Evolutionary conservation across 805 yeast genomes (phyloP), one percentile per base, ranked within the genome.

Genomic region (Myxozyma neotropica): DNA sequence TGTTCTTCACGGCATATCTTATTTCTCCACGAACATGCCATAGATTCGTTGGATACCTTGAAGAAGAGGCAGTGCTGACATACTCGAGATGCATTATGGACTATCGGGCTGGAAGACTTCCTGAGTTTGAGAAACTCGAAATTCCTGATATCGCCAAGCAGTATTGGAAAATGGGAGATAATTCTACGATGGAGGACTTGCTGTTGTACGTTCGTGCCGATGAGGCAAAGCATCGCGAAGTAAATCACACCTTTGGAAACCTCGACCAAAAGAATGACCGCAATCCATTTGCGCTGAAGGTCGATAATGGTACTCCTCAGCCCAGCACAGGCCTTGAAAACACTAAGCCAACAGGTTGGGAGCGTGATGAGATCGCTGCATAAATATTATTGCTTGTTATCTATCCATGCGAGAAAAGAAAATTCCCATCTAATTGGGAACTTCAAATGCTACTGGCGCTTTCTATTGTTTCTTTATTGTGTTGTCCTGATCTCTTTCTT

Each of bases 141-240:
- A 76, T 84, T 26, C 89, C 89, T 1, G 79, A 81, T 50, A 81
- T 86, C 57, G 88, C 91, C 6, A 74, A 77, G 66, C 77, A 78
- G 58, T 86, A 87, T 73, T 86, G 89, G 89, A 78, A 81, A 19
- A 76, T 87, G 75, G 67, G 68, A 43, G 79, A 78, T 31, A 69
- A 82, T 24, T 77, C 86, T 27, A 74, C 82, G 1, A 80, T 86
- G 73, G 76, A 77, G 59, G 89, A 86, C 63, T 77, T 87, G 69
- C 75, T 87, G 48, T 77, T 79, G 59, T 79, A 83, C 65, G 76
- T 87, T 24, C 79, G 91, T 63, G 92, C 92, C 1, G 92, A 86
- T 68, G 92, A 86, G 72, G 86, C 89, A 42, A 86, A 86, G 70
- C 91, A 86, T 70, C 79, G 92, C 72, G 92, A 87, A 69, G 91